Conservation (phyloP, 2,329 filamentous ascomycete genomes). For the Sclerotinia subarctica region DNA sequence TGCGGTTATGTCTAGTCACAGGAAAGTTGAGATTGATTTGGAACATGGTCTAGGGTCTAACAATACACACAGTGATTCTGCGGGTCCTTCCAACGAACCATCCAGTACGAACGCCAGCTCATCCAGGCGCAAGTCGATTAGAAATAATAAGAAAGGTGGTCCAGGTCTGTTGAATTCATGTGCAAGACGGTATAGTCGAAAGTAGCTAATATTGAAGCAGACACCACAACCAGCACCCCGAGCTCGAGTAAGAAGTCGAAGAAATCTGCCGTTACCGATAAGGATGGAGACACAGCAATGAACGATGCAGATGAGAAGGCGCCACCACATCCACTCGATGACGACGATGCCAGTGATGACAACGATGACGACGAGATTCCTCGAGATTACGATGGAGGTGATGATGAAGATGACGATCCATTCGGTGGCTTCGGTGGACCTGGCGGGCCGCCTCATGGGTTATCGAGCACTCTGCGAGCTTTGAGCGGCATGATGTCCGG, state of each 20-base stretch:
- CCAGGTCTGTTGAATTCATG: constrained; percentile 44
- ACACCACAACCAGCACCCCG: constrained; percentile 35
- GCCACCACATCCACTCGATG: constrained; percentile 35
- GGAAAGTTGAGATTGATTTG: constrained; percentile 49
- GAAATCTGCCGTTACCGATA: constrained; percentile 56
- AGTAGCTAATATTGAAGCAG: constrained; percentile 35
- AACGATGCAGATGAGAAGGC: constrained; percentile 42
- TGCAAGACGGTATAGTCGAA: constrained; percentile 40
- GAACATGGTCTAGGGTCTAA: constrained; percentile 32
- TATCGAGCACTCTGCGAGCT: constrained; percentile 80
- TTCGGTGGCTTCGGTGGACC: constrained; percentile 67
- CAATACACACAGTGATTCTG: constrained; percentile 51
- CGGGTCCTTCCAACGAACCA: constrained; percentile 59
- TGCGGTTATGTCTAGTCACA: constrained; percentile 69
- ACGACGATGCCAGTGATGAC: constrained; percentile 49
- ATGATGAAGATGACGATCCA: constrained; percentile 58
- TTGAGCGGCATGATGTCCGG: constrained; percentile 91
- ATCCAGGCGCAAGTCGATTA: constrained; percentile 69
- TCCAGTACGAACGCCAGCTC: constrained; percentile 55
- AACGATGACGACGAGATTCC: constrained; percentile 62
- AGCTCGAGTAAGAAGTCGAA: constrained; percentile 43
- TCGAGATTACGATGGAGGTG: constrained; percentile 50
- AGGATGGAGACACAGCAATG: constrained; percentile 67
- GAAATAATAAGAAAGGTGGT: constrained; percentile 60
- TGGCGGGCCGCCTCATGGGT: constrained; percentile 57